Conservation (phyloP, 176 grass and related monocot species). For the Carex myosuroides region DNA sequence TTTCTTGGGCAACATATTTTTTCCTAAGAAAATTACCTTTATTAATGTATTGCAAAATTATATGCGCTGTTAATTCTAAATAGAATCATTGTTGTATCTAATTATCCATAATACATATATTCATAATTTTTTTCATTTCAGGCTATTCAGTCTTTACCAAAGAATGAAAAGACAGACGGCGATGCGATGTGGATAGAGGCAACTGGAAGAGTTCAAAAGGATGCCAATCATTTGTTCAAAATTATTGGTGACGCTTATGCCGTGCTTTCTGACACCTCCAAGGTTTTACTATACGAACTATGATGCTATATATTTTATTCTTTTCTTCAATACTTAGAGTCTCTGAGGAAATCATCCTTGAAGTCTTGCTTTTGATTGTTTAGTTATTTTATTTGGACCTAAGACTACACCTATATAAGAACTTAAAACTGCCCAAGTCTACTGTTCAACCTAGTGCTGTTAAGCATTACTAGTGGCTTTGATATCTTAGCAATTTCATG, state of each 20-base stretch:
- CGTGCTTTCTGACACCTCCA: conserved; percentile 61
- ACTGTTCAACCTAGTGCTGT: neutral
- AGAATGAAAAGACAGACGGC: conserved; percentile 55
- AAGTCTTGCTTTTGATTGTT: conserved; percentile 9
- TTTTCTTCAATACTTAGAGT: neutral
- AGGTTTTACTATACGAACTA: conserved; percentile 28
- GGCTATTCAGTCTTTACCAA: conserved; percentile 57
- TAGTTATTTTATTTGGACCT: neutral
- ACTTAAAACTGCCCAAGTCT: neutral
- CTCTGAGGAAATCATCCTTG: neutral
- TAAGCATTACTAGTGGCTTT: neutral
- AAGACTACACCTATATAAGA: neutral
- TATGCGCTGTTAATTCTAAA: neutral
- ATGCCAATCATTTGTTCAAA: conserved; percentile 87
- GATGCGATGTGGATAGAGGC: conserved; percentile 45
- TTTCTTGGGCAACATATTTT: neutral
- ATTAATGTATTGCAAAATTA: neutral
- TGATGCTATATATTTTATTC: neutral
- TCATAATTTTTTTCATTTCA: conserved; percentile 34
- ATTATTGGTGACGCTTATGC: conserved; percentile 84
- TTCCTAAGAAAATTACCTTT: neutral
- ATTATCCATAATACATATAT: neutral
- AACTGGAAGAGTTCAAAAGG: conserved; percentile 40
- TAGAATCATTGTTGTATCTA: neutral
- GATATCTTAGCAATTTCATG: neutral